phyloP scores from a whole-genome alignment of 192 early-diverging fungal genomes.

The Geranomyces michiganensis region DNA sequence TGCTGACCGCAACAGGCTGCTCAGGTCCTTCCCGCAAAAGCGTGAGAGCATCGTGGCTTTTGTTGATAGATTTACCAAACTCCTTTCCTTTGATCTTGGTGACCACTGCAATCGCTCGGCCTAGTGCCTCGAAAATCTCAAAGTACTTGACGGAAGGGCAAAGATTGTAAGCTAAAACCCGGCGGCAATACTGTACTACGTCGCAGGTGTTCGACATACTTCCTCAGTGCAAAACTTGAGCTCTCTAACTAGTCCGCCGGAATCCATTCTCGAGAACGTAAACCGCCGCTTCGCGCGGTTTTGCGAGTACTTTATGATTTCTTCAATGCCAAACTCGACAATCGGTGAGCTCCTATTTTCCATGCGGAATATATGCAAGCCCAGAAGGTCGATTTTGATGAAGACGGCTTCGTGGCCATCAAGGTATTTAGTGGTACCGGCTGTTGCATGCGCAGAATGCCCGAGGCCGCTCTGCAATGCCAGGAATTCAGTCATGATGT shows the following conservation, averaged over 20 bases:
- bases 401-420: slow-evolving; percentile 25
- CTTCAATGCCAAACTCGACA: slow-evolving; percentile 24
- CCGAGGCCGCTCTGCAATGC: slow-evolving; percentile 30
- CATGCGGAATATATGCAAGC: slow-evolving; percentile 26
- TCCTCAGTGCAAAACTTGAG: slow-evolving; percentile 26
- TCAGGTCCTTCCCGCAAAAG: slow-evolving; percentile 7
- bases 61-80: not conserved
- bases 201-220: not conserved
- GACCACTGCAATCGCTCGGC: slow-evolving; percentile 33
- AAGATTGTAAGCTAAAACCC: not conserved
- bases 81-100: slow-evolving; percentile 34
- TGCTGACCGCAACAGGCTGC: not conserved
- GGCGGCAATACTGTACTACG: not conserved
- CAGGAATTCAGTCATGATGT: slow-evolving; percentile 31
- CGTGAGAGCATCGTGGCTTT: not conserved
- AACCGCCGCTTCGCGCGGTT: slow-evolving; percentile 23
- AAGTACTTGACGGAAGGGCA: slow-evolving; percentile 26
- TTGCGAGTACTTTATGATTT: slow-evolving; percentile 33
- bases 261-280: slow-evolving; percentile 22
- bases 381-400: slow-evolving; percentile 27
- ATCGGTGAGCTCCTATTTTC: slow-evolving; percentile 17
- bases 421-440: slow-evolving; percentile 2
- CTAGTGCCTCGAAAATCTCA: slow-evolving; percentile 39
- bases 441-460: slow-evolving; percentile 2
- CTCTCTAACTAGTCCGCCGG: slow-evolving; percentile 18